Base-by-base conservation (phyloP, 2,329 filamentous ascomycete genomes). In the Arthrinium phaeospermum region DNA sequence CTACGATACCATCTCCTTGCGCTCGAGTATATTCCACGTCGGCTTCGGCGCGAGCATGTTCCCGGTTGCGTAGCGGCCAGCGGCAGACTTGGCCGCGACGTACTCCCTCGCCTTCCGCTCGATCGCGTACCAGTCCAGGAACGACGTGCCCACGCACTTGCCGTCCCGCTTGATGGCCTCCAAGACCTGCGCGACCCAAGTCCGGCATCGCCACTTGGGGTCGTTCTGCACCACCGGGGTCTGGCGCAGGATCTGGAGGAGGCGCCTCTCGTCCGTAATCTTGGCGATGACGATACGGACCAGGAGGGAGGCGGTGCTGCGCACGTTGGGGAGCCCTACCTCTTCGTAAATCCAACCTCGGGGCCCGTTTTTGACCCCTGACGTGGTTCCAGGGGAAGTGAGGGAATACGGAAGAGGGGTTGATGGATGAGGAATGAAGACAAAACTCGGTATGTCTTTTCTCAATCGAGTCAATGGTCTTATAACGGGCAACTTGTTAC, bases 271-370 rank as follows among this genome's bases (percentile, higher is more conserved):
- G 72, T 85, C 77, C 27, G 77, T 75, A 41, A 86, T 73, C 74
- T 86, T 86, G 46, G 80, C 83, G 70, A 85, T 79, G 16, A 82
- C 3, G 72, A 85, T 71, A 12, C 83, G 82, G 1, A 76, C 81
- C 44, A 86, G 79, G 12, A 85, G 79, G 24, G 37, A 79, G 34
- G 47, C 71, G 2, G 80, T 79, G 53, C 1, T 72, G 27, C 70
- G 74, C 0, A 79, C 75, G 22, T 81, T 74, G 0, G n/a, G 1
- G 0, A 79, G 19, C 10, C 19, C 0, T 0, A 46, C 1, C 24
- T 81, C 77, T 44, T 81, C 78, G 47, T 79, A 82, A 0, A 74
- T 14, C 80, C 80, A 82, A 14, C 72, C 74, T 0, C 61, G 10
- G 0, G 73, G 71, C 0, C 30, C 51, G 67, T 81, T 81, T 69